phyloP scores from a whole-genome alignment of 306 rosid species.

The Urtica urens region DNA sequence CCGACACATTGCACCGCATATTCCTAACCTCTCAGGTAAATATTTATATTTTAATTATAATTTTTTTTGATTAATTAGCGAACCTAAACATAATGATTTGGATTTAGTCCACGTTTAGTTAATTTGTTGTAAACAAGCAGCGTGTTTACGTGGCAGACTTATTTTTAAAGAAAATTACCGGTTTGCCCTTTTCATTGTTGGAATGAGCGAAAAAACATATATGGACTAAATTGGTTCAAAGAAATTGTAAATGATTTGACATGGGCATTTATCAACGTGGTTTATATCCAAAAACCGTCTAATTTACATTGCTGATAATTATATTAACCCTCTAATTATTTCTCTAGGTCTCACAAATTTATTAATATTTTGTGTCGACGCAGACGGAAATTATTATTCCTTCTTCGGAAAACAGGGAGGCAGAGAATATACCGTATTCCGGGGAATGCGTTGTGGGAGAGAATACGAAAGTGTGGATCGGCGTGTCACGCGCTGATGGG shows the following conservation, averaged over 20 bases:
- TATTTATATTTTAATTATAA: conserved; percentile 3
- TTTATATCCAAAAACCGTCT: no score
- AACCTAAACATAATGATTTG: background rate
- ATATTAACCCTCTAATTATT: no score
- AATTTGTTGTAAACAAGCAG: no score
- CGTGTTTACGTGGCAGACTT: no score
- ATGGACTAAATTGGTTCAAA: no score
- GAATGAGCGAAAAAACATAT: no score
- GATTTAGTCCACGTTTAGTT: no score
- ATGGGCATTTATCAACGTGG: no score
- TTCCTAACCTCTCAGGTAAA: conserved; percentile 94
- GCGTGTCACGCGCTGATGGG: conserved; percentile 76
- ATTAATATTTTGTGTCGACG: no score
- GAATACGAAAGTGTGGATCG: conserved; percentile 67
- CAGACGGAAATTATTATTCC: conserved; percentile 83
- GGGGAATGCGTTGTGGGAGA: conserved; percentile 70
- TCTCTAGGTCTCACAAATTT: background rate
- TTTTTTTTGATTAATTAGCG: background rate
- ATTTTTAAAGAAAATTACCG: background rate
- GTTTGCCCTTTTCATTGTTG: no score
- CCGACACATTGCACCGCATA: conserved; percentile 56
- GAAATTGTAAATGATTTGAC: no score
- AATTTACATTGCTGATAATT: no score
- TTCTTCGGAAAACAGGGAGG: conserved; percentile 34
- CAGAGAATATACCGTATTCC: conserved; percentile 35